Conservation (phyloP, 2,329 filamentous ascomycete species). For the Calonectria honghensis region DNA sequence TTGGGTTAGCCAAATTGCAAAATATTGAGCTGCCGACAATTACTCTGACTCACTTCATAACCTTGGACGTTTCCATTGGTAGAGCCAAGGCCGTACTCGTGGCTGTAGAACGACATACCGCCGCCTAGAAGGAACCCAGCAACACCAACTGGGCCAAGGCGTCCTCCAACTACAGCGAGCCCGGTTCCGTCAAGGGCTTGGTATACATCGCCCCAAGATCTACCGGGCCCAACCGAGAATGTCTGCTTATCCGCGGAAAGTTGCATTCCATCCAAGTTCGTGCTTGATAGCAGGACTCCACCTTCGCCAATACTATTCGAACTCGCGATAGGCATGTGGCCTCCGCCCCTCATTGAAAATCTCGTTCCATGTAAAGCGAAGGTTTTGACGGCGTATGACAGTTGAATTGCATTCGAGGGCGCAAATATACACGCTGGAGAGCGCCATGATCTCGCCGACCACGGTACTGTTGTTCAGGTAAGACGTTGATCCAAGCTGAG, state of each 20-base stretch:
- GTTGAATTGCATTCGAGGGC: background rate
- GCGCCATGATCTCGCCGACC: constrained; percentile 10
- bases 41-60: background rate
- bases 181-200: background rate
- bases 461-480: background rate
- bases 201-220: background rate
- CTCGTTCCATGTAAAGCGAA: background rate
- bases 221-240: constrained; percentile 6
- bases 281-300: background rate
- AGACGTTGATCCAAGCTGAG: background rate
- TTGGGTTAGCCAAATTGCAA: background rate
- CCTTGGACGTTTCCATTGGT: background rate
- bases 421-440: constrained; percentile 5
- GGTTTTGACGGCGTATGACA: background rate
- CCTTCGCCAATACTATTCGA: constrained; percentile 4
- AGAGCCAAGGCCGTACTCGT: constrained; percentile 8
- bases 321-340: background rate
- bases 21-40: background rate
- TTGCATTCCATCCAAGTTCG: background rate
- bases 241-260: background rate
- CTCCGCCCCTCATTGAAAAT: constrained; percentile 6
- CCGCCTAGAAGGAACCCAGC: background rate
- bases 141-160: constrained; percentile 2
- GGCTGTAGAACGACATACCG: background rate
- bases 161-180: background rate